Evolutionary conservation across 108 stramenopile genomes (phyloP).

Genomic region (Nitzschia putrida): DNA sequence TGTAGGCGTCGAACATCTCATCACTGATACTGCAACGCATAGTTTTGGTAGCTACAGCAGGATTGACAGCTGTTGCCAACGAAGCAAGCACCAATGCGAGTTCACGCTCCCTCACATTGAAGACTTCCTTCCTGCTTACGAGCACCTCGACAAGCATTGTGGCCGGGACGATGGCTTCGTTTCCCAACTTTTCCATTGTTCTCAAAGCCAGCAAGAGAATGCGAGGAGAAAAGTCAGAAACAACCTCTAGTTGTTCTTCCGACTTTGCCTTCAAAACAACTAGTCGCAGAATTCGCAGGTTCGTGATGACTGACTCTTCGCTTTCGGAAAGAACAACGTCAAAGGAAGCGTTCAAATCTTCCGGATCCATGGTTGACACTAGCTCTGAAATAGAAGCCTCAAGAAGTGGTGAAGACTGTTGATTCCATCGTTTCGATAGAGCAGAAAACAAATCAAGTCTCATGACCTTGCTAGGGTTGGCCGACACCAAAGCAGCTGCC

Average conservation of each 20-base stretch:
- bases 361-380: conserved; percentile 9
- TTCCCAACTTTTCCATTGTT: not conserved
- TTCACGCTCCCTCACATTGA: conserved; percentile 57
- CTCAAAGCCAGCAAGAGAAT: conserved; percentile 7
- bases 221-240: conserved; percentile 11
- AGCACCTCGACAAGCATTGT: conserved; percentile 40
- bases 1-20: conserved; percentile 46
- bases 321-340: conserved; percentile 1
- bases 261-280: conserved; percentile 12
- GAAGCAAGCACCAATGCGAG: conserved; percentile 56
- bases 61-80: conserved; percentile 35
- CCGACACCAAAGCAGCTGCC: conserved; percentile 8
- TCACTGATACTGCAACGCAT: conserved; percentile 6
- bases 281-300: conserved; percentile 17
- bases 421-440: not conserved
- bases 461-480: conserved; percentile 13
- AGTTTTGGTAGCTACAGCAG: not conserved
- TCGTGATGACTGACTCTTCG: too few species aligned
- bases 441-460: not conserved
- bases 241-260: not conserved
- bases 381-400: conserved; percentile 18
- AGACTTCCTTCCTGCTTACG: conserved; percentile 52
- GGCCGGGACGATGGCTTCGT: not conserved
- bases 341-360: conserved; percentile 17
- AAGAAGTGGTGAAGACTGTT: not conserved